Evolutionary conservation across 2,329 filamentous ascomycete species (phyloP).

Genomic region (Epichloe aotearoae): DNA sequence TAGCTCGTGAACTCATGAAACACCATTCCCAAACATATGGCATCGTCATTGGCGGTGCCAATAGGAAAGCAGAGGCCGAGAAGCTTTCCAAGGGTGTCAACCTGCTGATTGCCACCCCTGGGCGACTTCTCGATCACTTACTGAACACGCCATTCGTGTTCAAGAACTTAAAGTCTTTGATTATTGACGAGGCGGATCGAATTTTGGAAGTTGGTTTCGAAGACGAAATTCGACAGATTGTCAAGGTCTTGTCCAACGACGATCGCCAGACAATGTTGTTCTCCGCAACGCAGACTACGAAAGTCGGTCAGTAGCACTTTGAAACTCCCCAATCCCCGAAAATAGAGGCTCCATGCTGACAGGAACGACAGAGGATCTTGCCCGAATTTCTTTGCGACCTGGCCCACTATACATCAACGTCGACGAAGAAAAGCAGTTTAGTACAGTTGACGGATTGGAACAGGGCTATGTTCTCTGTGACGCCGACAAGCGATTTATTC

Average conservation of each 20-base stretch:
- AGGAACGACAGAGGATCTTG: conserved; percentile 57
- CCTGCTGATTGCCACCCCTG: conserved; percentile 84
- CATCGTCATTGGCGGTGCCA: conserved; percentile 92
- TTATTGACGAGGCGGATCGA: conserved; percentile 94
- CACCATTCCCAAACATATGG: conserved; percentile 91
- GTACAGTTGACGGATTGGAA: conserved; percentile 85
- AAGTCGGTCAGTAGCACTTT: conserved; percentile 42
- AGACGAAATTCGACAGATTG: conserved; percentile 93
- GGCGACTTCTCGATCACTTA: conserved; percentile 82
- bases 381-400: conserved; percentile 79
- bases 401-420: conserved; percentile 96
- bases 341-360: not conserved
- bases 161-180: conserved; percentile 82
- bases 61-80: conserved; percentile 77
- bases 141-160: conserved; percentile 86
- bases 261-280: conserved; percentile 95
- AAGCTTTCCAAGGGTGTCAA: conserved; percentile 94
- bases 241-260: conserved; percentile 82
- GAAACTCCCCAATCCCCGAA: not conserved
- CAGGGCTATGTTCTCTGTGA: conserved; percentile 94
- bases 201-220: conserved; percentile 97
- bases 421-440: conserved; percentile 76
- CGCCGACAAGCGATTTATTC: conserved; percentile 80
- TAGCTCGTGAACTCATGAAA: conserved; percentile 83
- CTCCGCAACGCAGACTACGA: conserved; percentile 94